These are phyloP conservation scores for Symbiodinium natans DNA, from an alignment of 73 alveolate genomes.

Conservation along the genomic window DNA sequence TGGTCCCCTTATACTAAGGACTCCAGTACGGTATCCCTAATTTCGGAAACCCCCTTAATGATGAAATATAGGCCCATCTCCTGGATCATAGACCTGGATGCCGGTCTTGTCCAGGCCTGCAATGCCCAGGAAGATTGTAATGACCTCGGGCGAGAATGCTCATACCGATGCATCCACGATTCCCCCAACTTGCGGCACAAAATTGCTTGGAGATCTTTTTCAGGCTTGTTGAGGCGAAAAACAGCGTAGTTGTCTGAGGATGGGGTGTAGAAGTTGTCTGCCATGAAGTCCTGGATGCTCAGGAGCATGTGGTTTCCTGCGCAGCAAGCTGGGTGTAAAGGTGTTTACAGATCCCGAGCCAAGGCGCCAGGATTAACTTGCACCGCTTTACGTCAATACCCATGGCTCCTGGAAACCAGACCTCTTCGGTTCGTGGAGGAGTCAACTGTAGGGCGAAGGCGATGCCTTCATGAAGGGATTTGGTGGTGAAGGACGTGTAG, in stretches of 20 bases:
- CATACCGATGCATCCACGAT: too few species aligned
- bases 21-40: too few species aligned
- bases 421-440: constrained; percentile 81
- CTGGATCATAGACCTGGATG: constrained; percentile 79
- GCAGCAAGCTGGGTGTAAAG: background rate
- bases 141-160: too few species aligned
- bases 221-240: too few species aligned
- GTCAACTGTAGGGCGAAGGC: constrained; percentile 65
- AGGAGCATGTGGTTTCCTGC: constrained; percentile 83
- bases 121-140: constrained; percentile 50
- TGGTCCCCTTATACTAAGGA: too few species aligned
- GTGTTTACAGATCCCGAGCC: background rate
- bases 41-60: too few species aligned
- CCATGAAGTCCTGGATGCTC: constrained; percentile 72
- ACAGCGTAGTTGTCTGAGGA: constrained; percentile 45
- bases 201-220: too few species aligned
- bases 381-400: too few species aligned
- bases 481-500: background rate
- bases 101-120: constrained; percentile 68
- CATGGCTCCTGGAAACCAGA: constrained; percentile 87
- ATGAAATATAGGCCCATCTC: too few species aligned
- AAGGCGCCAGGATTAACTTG: too few species aligned
- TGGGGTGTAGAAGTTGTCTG: constrained; percentile 83
- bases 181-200: too few species aligned
- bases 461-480: background rate